Base-by-base conservation (phyloP, 2,329 filamentous ascomycete species). In the Aspergillus intermedius region DNA sequence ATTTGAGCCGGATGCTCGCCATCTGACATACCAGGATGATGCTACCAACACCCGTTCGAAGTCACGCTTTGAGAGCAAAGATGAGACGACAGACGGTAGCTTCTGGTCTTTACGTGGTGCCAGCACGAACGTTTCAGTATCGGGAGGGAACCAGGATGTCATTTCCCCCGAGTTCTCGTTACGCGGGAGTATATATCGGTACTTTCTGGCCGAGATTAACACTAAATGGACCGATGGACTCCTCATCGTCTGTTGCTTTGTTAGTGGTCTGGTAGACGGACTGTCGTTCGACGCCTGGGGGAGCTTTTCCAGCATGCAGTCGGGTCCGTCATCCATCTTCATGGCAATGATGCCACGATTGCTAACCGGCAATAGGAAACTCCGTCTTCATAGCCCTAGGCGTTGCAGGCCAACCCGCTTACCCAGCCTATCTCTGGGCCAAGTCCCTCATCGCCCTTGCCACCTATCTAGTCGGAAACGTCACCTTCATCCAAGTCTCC, bases 351-450 rank as follows among this genome's bases (percentile, higher is more conserved):
- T 40, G 21, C 23, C 30, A 34, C 17, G 5, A 17, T 43, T 43
- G 13, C 21, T 43, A 28, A 43, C 13, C 44, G 5, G 21, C 37
- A 17, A 12, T 44, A 69, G 66, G 66, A 9, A 69, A 68, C 50
- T 60, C 62, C 15, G 51, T 69, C 35, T 69, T 67, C 48, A 56
- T 66, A 34, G 65, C 59, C 9, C 59, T 69, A 3, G 65, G 66
- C 41, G 54, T 60, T 6, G 23, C 41, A 3, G 41, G 41, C 41
- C 23, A 43, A 28, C 65, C 64, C 25, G 49, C 54, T 21, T 49
- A 55, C 22, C 62, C 61, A 28, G 47, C 52, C 4, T 57, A 60
- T 28, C 59, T 60, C 49, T 68, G 63, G 56, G 57, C 59, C 51
- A 66, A 67, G 46, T 61, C 63, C 8, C 57, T 68, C 25, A 58